Base-by-base conservation (phyloP, 2,329 filamentous ascomycete species). In the Achaetomium macrosporum region DNA sequence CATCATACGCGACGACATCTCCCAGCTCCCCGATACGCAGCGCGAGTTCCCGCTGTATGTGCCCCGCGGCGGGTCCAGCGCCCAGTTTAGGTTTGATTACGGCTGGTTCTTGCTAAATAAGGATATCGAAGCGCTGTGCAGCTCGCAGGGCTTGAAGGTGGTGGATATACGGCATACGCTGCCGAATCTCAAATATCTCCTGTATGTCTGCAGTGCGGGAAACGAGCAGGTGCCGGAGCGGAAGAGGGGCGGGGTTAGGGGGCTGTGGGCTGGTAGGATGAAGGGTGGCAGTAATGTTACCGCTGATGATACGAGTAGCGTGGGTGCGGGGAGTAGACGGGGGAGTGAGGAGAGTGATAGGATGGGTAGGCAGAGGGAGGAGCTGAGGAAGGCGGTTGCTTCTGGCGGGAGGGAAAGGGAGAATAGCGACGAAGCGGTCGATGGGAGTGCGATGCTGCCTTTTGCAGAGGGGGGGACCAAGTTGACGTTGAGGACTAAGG, bases 91-190 rank as follows among this genome's bases (percentile, higher is more conserved):
- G 2, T 97, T 97, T 68, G 92, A 97, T 63, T 99, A 97, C 67
- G 93, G 78, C 11, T 93, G 96, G 66, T 99, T 97, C 63, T 74
- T 97, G n/a, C 78, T 99, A 13, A 97, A 97, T 73, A 96, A 97
- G 70, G 76, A 97, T 65, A 91, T 99, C 51, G 91, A 97, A 62
- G 71, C 76, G 0, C 72, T 85, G 3, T 84, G 82, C 55, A 71
- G 74, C 3, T 75, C 77, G 1, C 84, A 90, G 59, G 86, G 86
- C 0, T 73, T 96, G 12, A 84, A 85, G 43, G 84, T 95, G 1
- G 79, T 96, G 57, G 93, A 99, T 64, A 90, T 96, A 16, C 81
- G 93, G 5, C 90, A 97, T 61, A 95, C 92, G 0, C 73, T 97
- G 7, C 90, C 92, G 1, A 99, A 99, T 65, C 74, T 99, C 10